Evolutionary conservation across 768 basidiomycete genomes (phyloP).

Genomic region (Pleurotus cornucopiae): DNA sequence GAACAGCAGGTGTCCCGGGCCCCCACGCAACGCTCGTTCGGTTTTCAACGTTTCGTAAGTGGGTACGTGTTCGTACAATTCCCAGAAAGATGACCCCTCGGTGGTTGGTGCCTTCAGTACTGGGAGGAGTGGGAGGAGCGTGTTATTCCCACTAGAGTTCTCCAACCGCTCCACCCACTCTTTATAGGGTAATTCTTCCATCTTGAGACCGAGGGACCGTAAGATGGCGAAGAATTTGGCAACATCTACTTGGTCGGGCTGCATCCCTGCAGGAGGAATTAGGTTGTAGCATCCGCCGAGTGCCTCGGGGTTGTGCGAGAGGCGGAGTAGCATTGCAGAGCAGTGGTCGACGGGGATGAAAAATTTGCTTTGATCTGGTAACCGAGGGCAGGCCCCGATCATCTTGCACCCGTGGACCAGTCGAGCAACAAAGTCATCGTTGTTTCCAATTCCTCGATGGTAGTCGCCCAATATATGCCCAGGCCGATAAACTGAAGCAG

Average conservation of each 20-base stretch:
- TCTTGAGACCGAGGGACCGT: background rate
- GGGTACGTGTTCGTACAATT: background rate
- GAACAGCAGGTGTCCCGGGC: background rate
- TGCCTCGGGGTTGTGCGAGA: background rate
- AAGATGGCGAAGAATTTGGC: background rate
- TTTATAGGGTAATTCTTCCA: background rate
- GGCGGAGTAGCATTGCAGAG: background rate
- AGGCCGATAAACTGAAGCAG: background rate
- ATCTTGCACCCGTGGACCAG: background rate
- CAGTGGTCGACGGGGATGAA: constrained; percentile 7
- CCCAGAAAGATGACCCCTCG: background rate
- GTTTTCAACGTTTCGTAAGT: background rate
- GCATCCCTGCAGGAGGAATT: background rate
- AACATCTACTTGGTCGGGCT: background rate
- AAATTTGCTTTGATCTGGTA: constrained; percentile 4
- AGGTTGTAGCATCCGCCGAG: constrained; percentile 1
- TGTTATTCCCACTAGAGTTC: background rate
- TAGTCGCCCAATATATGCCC: background rate
- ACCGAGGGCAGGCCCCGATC: background rate
- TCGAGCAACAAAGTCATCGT: constrained; percentile 5
- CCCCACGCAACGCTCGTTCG: background rate
- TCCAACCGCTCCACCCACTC: constrained; percentile 1
- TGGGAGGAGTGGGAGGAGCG: constrained; percentile 1
- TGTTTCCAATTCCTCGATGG: background rate
- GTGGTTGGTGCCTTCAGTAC: background rate